Conservation (phyloP, 202 grass and related monocot species). For the Dendrocalamus latiflorus region DNA sequence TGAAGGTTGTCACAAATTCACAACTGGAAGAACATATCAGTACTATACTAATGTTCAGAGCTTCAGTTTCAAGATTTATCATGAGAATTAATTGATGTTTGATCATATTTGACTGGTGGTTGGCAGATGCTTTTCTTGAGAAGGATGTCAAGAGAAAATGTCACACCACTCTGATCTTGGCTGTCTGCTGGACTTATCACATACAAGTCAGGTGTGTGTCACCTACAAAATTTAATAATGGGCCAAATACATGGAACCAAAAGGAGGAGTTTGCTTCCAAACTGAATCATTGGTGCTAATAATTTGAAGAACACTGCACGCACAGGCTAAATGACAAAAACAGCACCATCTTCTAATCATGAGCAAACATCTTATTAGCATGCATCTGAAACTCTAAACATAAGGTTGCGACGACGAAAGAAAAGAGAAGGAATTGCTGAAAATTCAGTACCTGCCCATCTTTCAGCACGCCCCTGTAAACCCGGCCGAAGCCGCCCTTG, state of each 20-base stretch:
- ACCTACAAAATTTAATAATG: neutral
- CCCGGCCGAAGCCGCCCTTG: constrained; percentile 90
- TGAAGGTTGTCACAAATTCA: neutral
- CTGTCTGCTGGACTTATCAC: constrained; percentile 12
- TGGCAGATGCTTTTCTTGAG: constrained; percentile 29
- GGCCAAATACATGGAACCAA: constrained; percentile 10
- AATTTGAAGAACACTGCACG: neutral
- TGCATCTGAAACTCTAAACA: neutral
- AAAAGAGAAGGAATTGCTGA: neutral
- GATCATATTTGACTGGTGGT: constrained; percentile 29
- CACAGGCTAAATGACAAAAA: constrained; percentile 6
- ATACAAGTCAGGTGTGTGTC: neutral
- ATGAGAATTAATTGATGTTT: neutral
- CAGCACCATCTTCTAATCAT: neutral
- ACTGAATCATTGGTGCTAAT: constrained; percentile 10
- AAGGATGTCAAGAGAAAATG: constrained; percentile 13
- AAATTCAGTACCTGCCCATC: constrained; percentile 63
- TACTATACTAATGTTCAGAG: neutral
- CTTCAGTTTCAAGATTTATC: neutral
- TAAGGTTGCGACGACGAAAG: neutral
- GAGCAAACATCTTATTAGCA: constrained; percentile 16
- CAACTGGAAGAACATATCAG: neutral
- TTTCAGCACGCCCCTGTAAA: constrained; percentile 85
- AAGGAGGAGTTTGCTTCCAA: constrained; percentile 1
- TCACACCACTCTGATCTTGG: constrained; percentile 27